These are phyloP conservation scores for Heritiera fomes DNA, from an alignment of 345 rosid genomes.

Conservation along the genomic window DNA sequence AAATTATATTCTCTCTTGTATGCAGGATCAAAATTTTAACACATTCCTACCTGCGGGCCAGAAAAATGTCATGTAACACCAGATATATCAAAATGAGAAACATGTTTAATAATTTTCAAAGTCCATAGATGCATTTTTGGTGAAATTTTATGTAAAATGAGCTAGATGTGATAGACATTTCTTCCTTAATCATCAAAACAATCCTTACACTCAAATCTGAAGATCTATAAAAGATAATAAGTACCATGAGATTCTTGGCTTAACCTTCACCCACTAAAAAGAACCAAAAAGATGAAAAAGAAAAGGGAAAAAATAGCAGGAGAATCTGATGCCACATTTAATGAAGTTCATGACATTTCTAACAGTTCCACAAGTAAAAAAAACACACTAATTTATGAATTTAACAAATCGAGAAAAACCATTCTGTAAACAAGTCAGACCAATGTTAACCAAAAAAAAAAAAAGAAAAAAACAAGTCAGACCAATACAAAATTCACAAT, in stretches of 20 bases:
- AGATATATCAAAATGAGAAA: conserved; percentile 4
- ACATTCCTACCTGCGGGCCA: conserved; percentile 36
- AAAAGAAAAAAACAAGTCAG: neutral
- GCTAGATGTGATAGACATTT: conserved; percentile 8
- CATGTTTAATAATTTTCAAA: conserved; percentile 10
- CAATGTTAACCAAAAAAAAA: no score
- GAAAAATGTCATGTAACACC: conserved; percentile 23
- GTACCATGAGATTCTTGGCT: conserved; percentile 29
- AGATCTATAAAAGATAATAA: conserved; percentile 5
- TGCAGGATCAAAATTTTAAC: conserved; percentile 15
- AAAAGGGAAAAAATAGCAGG: neutral
- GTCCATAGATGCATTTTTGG: neutral
- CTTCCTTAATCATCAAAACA: conserved; percentile 3
- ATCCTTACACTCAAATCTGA: conserved; percentile 29
- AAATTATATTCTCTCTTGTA: conserved; percentile 20
- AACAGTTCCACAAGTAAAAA: conserved; percentile 10
- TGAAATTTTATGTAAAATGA: conserved; percentile 1
- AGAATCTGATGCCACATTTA: conserved; percentile 28
- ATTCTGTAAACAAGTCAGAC: neutral
- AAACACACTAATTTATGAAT: neutral
- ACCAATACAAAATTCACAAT: conserved; percentile 14
- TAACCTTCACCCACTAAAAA: conserved; percentile 19
- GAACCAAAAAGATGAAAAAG: conserved; percentile 4
- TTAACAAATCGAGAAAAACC: conserved; percentile 22
- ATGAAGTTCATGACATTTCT: conserved; percentile 10